Base-by-base conservation (phyloP, 257 asterid genomes). In the Misopates orontium region DNA sequence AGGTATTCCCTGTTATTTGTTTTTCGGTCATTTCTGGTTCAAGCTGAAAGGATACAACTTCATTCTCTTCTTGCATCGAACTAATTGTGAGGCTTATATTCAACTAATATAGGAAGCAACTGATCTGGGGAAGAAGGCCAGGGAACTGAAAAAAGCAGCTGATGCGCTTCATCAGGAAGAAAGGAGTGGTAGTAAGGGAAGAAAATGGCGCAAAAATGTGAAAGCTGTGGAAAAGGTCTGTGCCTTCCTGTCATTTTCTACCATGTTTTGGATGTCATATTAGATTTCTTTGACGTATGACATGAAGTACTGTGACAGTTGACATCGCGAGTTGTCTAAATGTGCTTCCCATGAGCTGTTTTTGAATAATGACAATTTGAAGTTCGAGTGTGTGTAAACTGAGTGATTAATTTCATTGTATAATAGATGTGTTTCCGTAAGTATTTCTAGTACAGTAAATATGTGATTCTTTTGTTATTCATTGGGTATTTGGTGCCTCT, bases 181-280 rank as follows among this genome's bases (percentile, higher is more conserved):
- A 83, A 85, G 93, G 77, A 78, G 85, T 75, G 96, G 96, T 16
- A 74, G 72, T 22, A 94, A 94, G 82, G 99, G 99, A 69, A 85
- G 98, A 75, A 94, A 90, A 80, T 94, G 99, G 99, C 98, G 96
- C 56, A 94, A 94, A 81, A 94, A 94, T 79, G 97, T 94, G 69
- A 94, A 94, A 87, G 74, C 85, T 49, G 95, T 94, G 53, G 96
- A 90, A 72, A 94, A 94, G 96, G 99, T 88, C 28, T 40, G 62
- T 45, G 15, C 70, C 72, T 40, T 55, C 53, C 12, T 67, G 40
- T 67, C 58, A 7, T 59, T 50, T 44, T 16, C 48, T 23, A 15
- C 54, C 16, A 21, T 60, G 62, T 64, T 64, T 19, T 63, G 52
- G 60, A 23, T 67, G 64, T 48, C 41, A 60, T 64, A 23, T 66